Base-by-base conservation (phyloP, 352 stramenopile species). In the Elongisporangium prolatum region DNA sequence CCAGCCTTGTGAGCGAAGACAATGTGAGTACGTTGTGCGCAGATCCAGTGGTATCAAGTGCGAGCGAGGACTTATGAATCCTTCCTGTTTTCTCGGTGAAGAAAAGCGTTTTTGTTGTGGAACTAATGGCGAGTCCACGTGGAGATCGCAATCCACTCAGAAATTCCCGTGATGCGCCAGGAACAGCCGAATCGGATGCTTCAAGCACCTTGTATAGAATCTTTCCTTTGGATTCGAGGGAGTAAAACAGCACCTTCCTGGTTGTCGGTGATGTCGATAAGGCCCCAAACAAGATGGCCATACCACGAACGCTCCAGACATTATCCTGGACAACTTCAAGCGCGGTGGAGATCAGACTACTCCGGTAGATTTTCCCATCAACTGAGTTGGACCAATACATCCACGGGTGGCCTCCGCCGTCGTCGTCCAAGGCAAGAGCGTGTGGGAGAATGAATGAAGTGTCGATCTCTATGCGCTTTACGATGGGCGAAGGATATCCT, bases 41-140 rank as follows among this genome's bases (percentile, higher is more conserved):
- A 67, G 34, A 44, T 44, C 34, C 34, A 44, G 20, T 28, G 21
- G 24, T 54, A 2, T 60, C 48, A 9, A n/a, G 20, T 9, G 20
- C 17, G 1, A 68, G 38, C 17, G 47, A n/a, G 10, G 52, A 34
- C 25, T 73, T 53, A 54, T 76, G 86, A 54, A 89, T 75, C 1
- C 80, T 69, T 3, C 77, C 80, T 11, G 79, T 91, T 49, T 89
- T 89, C 64, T 89, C 79, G 0, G 82, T 84, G n/a, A 84, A 88
- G 64, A 79, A 91, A 2, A 91, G 54, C 4, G 58, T 75, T 17
- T 74, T 44, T 20, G 65, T 68, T 0, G 16, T 13, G 0, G 56
- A 50, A 24, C 86, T 67, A 3, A 90, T 21, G 1, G 72, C 67
- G 20, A 92, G 61, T 3, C 82, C 79, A 10, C 82, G 71, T 9